Evolutionary conservation across 1,284 basidiomycete species (phyloP).

Genomic region (Rhodotorula sp.): DNA sequence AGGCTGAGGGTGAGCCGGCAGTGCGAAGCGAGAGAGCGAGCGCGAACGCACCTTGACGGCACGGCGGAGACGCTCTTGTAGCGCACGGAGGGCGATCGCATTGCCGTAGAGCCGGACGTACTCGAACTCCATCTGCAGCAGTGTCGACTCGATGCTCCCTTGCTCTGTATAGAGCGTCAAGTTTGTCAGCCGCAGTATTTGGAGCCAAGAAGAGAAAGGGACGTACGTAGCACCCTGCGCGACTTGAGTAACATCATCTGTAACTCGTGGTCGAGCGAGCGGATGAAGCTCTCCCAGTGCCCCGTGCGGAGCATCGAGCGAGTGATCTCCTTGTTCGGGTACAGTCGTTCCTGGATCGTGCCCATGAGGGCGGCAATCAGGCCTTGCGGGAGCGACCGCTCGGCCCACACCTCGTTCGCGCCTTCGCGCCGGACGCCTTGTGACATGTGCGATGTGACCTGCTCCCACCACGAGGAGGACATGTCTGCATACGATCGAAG

Average conservation of each 20-base stretch:
- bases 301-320: conserved; percentile 32
- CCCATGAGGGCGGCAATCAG: conserved; percentile 40
- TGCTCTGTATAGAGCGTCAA: conserved; percentile 14
- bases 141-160: conserved; percentile 36
- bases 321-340: conserved; percentile 42
- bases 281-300: conserved; percentile 40
- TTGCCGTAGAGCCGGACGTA: conserved; percentile 40
- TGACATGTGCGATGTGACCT: conserved; percentile 32
- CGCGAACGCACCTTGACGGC: conserved; percentile 31
- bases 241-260: conserved; percentile 35
- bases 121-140: conserved; percentile 39
- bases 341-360: conserved; percentile 41
- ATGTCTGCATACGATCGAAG: conserved; percentile 18
- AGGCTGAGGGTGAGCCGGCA: neutral
- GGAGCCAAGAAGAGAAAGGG: neutral
- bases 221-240: conserved; percentile 31
- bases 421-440: conserved; percentile 28
- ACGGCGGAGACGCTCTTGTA: conserved; percentile 37
- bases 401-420: conserved; percentile 33
- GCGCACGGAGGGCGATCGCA: conserved; percentile 34
- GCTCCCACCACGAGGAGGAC: conserved; percentile 41
- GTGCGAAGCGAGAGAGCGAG: neutral
- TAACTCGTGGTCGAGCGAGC: conserved; percentile 38
- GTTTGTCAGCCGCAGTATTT: neutral
- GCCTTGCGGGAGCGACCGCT: conserved; percentile 34